Base-by-base conservation (phyloP, 129 eudicot genomes). In the Dittrichia graveolens region DNA sequence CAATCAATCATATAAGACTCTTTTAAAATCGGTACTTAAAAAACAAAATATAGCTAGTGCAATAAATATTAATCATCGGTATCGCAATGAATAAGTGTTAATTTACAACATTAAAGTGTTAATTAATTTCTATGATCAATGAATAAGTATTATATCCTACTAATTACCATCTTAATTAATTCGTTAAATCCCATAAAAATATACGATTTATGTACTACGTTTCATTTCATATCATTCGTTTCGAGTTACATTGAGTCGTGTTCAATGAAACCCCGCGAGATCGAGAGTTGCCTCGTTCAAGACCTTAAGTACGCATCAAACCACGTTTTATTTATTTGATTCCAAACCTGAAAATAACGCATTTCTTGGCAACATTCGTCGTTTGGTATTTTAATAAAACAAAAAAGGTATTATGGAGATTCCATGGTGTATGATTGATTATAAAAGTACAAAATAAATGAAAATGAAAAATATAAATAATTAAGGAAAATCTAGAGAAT, bases 1-100 rank as follows among this genome's bases (percentile, higher is more conserved):
- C 74, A 68, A 75, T 66, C 14, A 58, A 8, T 66, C 52, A 55
- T 55, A 37, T 67, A 11, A 37, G 49, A 45, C 18, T 39, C 50
- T 16, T 18, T 11, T 74, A 4, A 56, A 55, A 9, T 10, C 19
- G 12, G 12, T 8, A 42, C 37, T 10, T 15, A 1, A 43, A 1
- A 43, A 44, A 15, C 19, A 47, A 67, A 43, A 34, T 15, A 66
- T 45, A 8, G n/a, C n/a, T n/a, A n/a, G 13, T 12, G 52, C 44
- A 40, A 63, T 54, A 6, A 24, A 7, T 5, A 54, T 62, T 19
- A 18, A 6, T 13, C 35, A 11, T 50, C 40, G 47, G n/a, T n/a
- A n/a, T n/a, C n/a, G n/a, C n/a, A n/a, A n/a, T n/a, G n/a, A n/a
- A n/a, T n/a, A n/a, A n/a, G n/a, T n/a, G n/a, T n/a, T n/a, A n/a